Evolutionary conservation across 768 basidiomycete genomes (phyloP), one percentile per base, ranked within the genome.

Genomic region (Gautieria morchelliformis): DNA sequence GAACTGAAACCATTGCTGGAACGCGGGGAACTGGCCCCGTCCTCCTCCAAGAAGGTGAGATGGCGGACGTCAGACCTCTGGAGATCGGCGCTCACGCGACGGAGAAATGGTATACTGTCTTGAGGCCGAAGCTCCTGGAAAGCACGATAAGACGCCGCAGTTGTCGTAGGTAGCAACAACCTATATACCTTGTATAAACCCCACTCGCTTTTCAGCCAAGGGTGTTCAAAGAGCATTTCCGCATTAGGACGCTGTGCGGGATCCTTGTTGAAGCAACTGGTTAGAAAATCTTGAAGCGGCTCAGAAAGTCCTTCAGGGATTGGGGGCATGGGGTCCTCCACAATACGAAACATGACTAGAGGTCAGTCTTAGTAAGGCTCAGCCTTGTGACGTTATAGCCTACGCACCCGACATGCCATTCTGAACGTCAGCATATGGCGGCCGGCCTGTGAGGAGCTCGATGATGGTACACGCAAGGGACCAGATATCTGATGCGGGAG

Each of bases 331-430:
- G 81, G 81, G 64, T 96, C 93, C 65, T 96, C 94, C 27, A 99
- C 95, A 66, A 99, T 97, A 27, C 87, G 87, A 74, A 93, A 99
- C 89, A 99, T 94, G 53, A 97, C 95, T 88, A 63, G 54, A 57
- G 67, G 63, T 51, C 61, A 59, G 46, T 12, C 15, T 33, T 46
- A 32, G 39, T 14, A 33, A n/a, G 17, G 15, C n/a, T n/a, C 10
- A n/a, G 4, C 20, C 15, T 1, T 35, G 19, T 17, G 5, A 45
- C 46, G 33, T n/a, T 10, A 19, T 8, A 19, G 12, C 20, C 41
- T 44, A 66, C 76, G 55, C 63, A 92, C 92, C 93, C 9, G 91
- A 83, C 89, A 96, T 91, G 68, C 82, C 83, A 65, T 95, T 95
- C 22, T 81, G 73, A 59, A 96, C 84, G 37, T 97, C 92, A 20